Conservation (phyloP, 257 asterid genomes). For the Solanum bukasovii region DNA sequence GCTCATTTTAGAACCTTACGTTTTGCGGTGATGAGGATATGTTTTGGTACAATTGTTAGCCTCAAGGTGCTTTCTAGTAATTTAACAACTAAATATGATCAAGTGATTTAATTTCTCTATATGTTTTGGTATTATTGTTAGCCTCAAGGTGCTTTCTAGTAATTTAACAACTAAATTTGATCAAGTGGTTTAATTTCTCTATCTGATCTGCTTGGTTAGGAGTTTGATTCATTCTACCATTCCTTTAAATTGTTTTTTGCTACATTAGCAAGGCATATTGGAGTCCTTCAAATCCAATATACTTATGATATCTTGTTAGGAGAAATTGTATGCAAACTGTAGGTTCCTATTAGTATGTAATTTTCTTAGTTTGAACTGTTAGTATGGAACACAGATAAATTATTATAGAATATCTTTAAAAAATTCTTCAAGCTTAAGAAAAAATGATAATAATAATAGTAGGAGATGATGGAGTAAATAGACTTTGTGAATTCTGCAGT, state of each 20-base stretch:
- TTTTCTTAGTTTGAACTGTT: background rate
- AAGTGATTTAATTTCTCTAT: no score
- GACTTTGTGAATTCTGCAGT: background rate
- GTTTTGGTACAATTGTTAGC: background rate
- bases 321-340: background rate
- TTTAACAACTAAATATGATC: no score
- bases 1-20: background rate
- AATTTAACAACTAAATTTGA: background rate
- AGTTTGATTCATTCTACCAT: background rate
- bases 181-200: background rate
- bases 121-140: background rate
- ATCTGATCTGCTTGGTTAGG: background rate
- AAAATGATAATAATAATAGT: background rate
- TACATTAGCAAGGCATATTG: background rate
- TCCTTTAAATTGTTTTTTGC: background rate
- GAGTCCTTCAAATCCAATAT: background rate
- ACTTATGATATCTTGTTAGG: background rate
- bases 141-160: background rate
- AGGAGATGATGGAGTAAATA: background rate
- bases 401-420: background rate
- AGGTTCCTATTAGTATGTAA: background rate
- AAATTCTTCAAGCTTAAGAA: background rate
- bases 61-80: background rate
- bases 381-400: background rate
- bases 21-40: background rate